phyloP scores from a whole-genome alignment of 768 basidiomycete genomes.

The Tricholoma saponaceum region DNA sequence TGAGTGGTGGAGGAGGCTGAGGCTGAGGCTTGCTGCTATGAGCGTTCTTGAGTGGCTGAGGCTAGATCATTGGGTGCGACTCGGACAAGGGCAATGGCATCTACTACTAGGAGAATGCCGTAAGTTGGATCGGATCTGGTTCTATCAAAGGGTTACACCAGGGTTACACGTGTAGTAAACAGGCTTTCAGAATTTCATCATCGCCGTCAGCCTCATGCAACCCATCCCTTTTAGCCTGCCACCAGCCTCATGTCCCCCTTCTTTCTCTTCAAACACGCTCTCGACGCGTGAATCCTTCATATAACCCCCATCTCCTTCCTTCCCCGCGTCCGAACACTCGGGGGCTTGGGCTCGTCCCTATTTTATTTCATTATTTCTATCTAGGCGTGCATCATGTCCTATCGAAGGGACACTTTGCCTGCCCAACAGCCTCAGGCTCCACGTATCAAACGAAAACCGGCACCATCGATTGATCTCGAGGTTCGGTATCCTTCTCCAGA shows the following conservation, averaged over 20 bases:
- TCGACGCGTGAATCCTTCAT: not conserved
- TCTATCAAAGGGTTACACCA: not conserved
- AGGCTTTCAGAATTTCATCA: not conserved
- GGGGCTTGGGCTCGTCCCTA: not conserved
- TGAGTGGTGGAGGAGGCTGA: not conserved
- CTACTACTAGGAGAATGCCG: not conserved
- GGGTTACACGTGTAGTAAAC: not conserved
- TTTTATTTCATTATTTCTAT: not conserved
- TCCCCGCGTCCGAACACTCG: not conserved
- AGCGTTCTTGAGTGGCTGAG: too few species aligned
- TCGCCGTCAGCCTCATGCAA: conserved; percentile 9
- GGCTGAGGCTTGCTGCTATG: too few species aligned
- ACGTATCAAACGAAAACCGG: conserved; percentile 53
- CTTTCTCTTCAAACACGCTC: not conserved
- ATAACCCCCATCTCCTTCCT: not conserved
- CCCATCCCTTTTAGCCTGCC: not conserved
- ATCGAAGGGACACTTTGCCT: not conserved
- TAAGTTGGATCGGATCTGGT: not conserved
- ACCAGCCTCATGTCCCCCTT: not conserved
- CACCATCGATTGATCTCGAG: conserved; percentile 33
- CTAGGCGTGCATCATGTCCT: not conserved
- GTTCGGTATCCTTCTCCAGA: conserved; percentile 64
- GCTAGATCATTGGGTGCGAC: too few species aligned
- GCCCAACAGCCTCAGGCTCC: not conserved
- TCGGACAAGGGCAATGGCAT: not conserved